A percentile compares a stretch with the other conserved stretches of the same genome.
Evolutionary conservation across 176 grass and related monocot species (phyloP).

Genomic region (Lolium perenne): DNA sequence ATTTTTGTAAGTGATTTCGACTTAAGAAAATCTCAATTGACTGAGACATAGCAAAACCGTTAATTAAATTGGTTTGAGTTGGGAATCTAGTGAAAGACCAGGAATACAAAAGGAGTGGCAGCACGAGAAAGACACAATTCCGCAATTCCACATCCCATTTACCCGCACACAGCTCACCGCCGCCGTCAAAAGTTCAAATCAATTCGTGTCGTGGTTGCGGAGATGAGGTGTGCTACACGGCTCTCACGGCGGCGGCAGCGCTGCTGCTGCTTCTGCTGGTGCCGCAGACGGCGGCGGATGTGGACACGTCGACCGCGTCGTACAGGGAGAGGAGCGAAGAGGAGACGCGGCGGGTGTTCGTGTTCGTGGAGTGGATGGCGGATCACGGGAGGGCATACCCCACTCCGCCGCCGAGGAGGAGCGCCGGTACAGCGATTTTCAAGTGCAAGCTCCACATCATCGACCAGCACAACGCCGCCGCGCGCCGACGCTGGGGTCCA

Average conservation of each 20-base stretch:
- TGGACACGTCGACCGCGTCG: no score
- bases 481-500: neutral
- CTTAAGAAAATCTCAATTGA: no score
- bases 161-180: no score
- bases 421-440: slow-evolving; percentile 55
- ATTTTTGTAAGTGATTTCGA: no score
- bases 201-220: neutral
- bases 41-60: no score
- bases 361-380: no score
- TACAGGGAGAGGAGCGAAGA: slow-evolving; percentile 65
- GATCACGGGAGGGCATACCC: neutral
- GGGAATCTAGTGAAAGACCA: no score
- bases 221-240: slow-evolving; percentile 46
- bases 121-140: neutral
- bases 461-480: slow-evolving; percentile 27
- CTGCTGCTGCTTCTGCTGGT: slow-evolving; percentile 34
- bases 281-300: slow-evolving; percentile 10
- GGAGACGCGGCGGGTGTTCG: slow-evolving; percentile 58
- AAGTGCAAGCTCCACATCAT: slow-evolving; percentile 67
- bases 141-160: neutral
- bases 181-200: neutral
- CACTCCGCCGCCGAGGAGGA: slow-evolving; percentile 62
- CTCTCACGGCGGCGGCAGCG: neutral
- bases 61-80: no score
- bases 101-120: no score